Evolutionary conservation across 116 monocot genomes (phyloP).

Genomic region (Iris pallida): DNA sequence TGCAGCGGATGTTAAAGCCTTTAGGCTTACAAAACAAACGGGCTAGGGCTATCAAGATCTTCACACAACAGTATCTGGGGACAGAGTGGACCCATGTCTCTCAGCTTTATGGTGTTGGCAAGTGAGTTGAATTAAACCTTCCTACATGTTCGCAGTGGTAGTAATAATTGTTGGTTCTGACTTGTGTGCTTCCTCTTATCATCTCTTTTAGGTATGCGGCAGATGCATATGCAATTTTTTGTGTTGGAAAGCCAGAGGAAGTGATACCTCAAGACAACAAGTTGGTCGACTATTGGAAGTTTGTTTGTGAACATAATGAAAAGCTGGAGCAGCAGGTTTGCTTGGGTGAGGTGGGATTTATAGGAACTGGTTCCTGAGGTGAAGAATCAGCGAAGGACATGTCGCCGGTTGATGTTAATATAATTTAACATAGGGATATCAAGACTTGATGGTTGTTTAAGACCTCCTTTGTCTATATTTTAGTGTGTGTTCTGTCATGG

Average conservation of each 20-base stretch:
- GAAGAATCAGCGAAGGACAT: no score
- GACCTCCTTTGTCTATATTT: no score
- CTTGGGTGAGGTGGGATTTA: no score
- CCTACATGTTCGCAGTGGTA: background rate
- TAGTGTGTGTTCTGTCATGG: no score
- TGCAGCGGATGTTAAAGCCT: slow-evolving; percentile 28
- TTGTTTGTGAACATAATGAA: background rate
- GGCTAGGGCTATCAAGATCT: slow-evolving; percentile 33
- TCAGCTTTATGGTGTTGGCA: slow-evolving; percentile 64
- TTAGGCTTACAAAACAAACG: slow-evolving; percentile 53
- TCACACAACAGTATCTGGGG: slow-evolving; percentile 47
- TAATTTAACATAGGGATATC: no score
- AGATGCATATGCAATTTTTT: slow-evolving; percentile 87
- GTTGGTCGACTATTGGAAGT: slow-evolving; percentile 39
- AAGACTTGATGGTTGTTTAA: no score
- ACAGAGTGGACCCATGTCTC: slow-evolving; percentile 64
- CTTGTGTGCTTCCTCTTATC: background rate
- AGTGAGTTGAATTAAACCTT: slow-evolving; percentile 34
- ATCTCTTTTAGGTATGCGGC: slow-evolving; percentile 57
- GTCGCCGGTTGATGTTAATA: no score
- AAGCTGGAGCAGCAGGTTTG: no score
- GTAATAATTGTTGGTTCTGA: background rate
- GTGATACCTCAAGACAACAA: slow-evolving; percentile 54
- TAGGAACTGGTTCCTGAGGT: no score
- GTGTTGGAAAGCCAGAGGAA: slow-evolving; percentile 45